phyloP scores from a whole-genome alignment of 805 yeast species.

The Maudiozyma pseudohumilis region DNA sequence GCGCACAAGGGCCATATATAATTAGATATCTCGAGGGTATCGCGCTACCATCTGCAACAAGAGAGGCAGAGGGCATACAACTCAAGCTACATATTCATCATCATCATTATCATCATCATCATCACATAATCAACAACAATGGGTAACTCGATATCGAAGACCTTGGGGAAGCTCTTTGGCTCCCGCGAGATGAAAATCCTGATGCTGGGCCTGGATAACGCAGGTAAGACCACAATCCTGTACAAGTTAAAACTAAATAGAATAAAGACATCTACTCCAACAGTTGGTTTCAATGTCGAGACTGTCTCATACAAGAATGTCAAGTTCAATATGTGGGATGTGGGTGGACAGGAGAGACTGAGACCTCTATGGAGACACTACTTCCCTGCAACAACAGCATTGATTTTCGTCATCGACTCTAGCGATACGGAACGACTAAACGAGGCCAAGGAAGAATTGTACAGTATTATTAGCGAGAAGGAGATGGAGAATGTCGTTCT shows the following conservation, averaged over 20 bases:
- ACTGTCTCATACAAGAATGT: conserved; percentile 74
- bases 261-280: conserved; percentile 74
- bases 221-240: conserved; percentile 83
- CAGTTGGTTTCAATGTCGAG: conserved; percentile 90
- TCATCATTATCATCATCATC: too few species aligned
- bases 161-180: conserved; percentile 40
- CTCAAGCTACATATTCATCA: too few species aligned
- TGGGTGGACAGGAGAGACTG: conserved; percentile 90
- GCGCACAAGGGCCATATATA: too few species aligned
- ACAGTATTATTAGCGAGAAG: conserved; percentile 69
- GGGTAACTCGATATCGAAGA: conserved; percentile 29
- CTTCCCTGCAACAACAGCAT: conserved; percentile 85
- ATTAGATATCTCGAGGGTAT: too few species aligned
- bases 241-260: conserved; percentile 75
- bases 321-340: conserved; percentile 85
- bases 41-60: too few species aligned
- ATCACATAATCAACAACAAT: too few species aligned
- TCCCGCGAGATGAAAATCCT: conserved; percentile 55
- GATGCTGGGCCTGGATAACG: conserved; percentile 88
- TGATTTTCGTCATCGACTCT: conserved; percentile 83
- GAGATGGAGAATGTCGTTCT: conserved; percentile 73
- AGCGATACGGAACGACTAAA: conserved; percentile 62
- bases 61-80: too few species aligned
- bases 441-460: conserved; percentile 69
- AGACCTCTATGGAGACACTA: conserved; percentile 94